Base-by-base conservation (phyloP, 306 rosid genomes). In the Fragaria iinumae region DNA sequence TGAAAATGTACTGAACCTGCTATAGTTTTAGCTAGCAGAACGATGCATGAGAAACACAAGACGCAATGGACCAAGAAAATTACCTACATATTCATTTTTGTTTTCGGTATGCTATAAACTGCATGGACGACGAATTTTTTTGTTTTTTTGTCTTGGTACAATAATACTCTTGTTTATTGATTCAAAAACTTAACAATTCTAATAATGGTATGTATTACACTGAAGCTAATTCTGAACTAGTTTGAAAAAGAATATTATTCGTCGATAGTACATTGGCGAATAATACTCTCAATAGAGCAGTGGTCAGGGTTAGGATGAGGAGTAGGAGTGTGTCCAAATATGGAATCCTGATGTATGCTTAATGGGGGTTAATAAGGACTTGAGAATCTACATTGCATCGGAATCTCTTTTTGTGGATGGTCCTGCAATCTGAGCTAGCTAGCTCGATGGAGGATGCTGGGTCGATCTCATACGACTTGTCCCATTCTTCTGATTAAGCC, bases 1-100 rank as follows among this genome's bases (percentile, higher is more conserved):
- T 82, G 80, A 84, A 86, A 74, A 52, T 75, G 80, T 34, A n/a
- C n/a, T n/a, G 79, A 80, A 73, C 11, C 17, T 16, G 7, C 66
- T 57, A 3, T 57, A 27, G 9, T 8, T 1, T 17, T 1, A 23
- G 64, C 64, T 21, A 23, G 67, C n/a, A 57, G 13, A 25, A 57
- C 34, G 29, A 57, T 57, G 60, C 34, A 32, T 32, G 34, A 53
- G 25, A 53, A 81, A 3, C n/a, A 48, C 34, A 76, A 72, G 64
- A 81, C 76, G 67, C 50, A 62, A 73, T 64, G 48, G 36, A 60
- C 77, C 50, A 48, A 47, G 62, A 7, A 20, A 53, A 52, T 6
- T 53, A 32, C 34, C 34, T 20, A 56, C 63, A 5, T 23, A 60
- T 27, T 60, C 39, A 11, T 60, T 60, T 13, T 25, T 5, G 8